Evolutionary conservation across 2,329 filamentous ascomycete genomes (phyloP), one percentile per base, ranked within the genome.

Genomic region (Colletotrichum sp.): DNA sequence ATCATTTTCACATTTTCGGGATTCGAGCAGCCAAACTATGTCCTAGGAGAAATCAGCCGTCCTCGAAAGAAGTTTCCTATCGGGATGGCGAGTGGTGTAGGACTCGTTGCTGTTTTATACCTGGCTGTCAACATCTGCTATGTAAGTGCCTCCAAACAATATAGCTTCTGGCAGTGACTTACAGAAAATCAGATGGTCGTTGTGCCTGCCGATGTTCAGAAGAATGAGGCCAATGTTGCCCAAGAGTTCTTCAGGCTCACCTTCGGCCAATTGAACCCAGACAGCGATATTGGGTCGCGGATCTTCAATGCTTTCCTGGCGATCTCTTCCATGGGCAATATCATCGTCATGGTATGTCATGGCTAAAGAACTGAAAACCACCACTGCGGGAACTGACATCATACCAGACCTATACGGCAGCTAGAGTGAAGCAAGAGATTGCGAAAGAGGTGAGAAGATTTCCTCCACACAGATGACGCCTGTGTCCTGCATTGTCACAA

Each of bases 341-440:
- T 92, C 57, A 84, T 91, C 15, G 88, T 89, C 24, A 90, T 89
- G 82, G 77, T 78, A 69, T 44, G n/a, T 52, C 24, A 49, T 8
- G 36, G 6, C 26, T n/a, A 9, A 8, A n/a, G 24, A 21, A 18
- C 12, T 24, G 8, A 57, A 21, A 24, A 36, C 15, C 15, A 65
- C 32, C 18, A 44, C 16, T 12, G 24, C 5, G 24, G 18, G 18
- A 5, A 21, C 70, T 76, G 5, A 76, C 21, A n/a, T 16, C 6
- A 13, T 3, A 24, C 8, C 36, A 78, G 77, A 92, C 90, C 1
- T 92, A 90, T 77, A 90, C 89, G 0, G 87, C 89, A 9, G 86
- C 89, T 4, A 85, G 89, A 76, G 87, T 92, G 21, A 91, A 92
- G 80, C 90, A 92, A 79, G 90, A 92, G 79, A 90, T 92, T 59